Base-by-base conservation (phyloP, 2,329 filamentous ascomycete genomes). In the Claviceps humidiphila region DNA sequence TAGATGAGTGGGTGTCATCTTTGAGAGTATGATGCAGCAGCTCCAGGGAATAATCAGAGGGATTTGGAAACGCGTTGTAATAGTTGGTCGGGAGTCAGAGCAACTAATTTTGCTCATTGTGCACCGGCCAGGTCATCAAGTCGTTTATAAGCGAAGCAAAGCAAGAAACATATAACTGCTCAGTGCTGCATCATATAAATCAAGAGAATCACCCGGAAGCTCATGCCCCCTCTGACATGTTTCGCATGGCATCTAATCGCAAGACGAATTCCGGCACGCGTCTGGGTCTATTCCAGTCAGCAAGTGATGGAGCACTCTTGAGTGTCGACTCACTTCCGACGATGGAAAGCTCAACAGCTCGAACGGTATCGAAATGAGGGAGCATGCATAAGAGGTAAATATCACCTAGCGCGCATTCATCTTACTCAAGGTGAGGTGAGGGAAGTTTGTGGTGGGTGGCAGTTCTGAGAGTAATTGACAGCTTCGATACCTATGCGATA, bases 211-310 rank as follows among this genome's bases (percentile, higher is more conserved):
- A 68, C 58, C 46, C 59, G 59, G 53, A 52, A 58, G 49, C 60
- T 65, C 63, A 69, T 64, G 64, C 64, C 63, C 64, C 66, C 68
- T 67, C 64, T 68, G 68, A 68, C 65, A 68, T 67, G 54, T 53
- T 58, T 58, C 51, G 30, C 50, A 50, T 54, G 54, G 41, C 40
- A 51, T 50, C 37, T 58, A 55, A 58, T 61, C 56, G 58, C 24
- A 47, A 50, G 50, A 26, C 1, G 24, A 26, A 7, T 26, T 26
- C 24, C 24, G 24, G 24, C 24, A 26, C 24, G 24, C 24, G 24
- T 26, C 24, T 26, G 24, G 7, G 6, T 7, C 6, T 26, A 26
- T 26, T 26, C 24, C 24, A 7, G 24, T 26, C 24, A 26, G 24
- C 24, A 2, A 42, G 56, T 47, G 22, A 49, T 54, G n/a, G 49